Percentiles rank a stretch among this genome's conserved stretches.
These are phyloP conservation scores for Xenoacremonium recifei DNA, from an alignment of 2,329 filamentous ascomycete species.

Conservation along the genomic window DNA sequence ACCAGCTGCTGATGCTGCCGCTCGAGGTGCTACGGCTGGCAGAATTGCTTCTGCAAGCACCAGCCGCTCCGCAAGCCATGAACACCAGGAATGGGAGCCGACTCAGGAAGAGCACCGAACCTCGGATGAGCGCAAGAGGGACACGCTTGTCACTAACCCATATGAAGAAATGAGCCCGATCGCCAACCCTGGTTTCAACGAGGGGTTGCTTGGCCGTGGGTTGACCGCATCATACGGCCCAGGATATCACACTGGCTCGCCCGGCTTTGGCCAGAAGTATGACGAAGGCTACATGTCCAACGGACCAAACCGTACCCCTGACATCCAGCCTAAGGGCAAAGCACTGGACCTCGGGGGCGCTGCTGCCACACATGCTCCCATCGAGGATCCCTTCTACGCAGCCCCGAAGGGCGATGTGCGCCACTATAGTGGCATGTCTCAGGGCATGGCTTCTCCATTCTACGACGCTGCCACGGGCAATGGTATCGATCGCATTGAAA, in stretches of 20 bases:
- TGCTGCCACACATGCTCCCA: slow-evolving; percentile 42
- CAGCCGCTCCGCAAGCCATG: slow-evolving; percentile 54
- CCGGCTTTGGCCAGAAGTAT: slow-evolving; percentile 57
- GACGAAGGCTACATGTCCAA: slow-evolving; percentile 94
- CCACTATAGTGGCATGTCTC: slow-evolving; percentile 84
- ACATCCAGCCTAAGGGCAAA: slow-evolving; percentile 54
- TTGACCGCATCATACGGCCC: slow-evolving; percentile 40
- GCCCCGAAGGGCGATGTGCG: slow-evolving; percentile 54
- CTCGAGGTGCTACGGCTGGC: slow-evolving; percentile 49
- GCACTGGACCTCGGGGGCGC: slow-evolving; percentile 52
- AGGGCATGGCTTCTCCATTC: slow-evolving; percentile 84
- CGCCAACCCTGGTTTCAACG: slow-evolving; percentile 52
- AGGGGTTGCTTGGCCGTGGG: slow-evolving; percentile 45
- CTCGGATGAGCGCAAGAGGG: slow-evolving; percentile 62
- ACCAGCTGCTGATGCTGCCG: slow-evolving; percentile 54
- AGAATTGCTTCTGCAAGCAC: slow-evolving; percentile 39
- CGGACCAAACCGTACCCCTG: slow-evolving; percentile 55
- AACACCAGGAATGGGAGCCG: slow-evolving; percentile 66
- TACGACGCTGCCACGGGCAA: slow-evolving; percentile 87
- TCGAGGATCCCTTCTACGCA: slow-evolving; percentile 66
- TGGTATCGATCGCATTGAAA: slow-evolving; percentile 89
- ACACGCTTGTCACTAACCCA: slow-evolving; percentile 65
- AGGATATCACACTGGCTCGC: slow-evolving; percentile 54
- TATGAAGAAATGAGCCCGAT: slow-evolving; percentile 65
- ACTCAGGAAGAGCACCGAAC: too few species aligned